Evolutionary conservation across 139 green algal species (phyloP).

Genomic region (Micromonas commoda): DNA sequence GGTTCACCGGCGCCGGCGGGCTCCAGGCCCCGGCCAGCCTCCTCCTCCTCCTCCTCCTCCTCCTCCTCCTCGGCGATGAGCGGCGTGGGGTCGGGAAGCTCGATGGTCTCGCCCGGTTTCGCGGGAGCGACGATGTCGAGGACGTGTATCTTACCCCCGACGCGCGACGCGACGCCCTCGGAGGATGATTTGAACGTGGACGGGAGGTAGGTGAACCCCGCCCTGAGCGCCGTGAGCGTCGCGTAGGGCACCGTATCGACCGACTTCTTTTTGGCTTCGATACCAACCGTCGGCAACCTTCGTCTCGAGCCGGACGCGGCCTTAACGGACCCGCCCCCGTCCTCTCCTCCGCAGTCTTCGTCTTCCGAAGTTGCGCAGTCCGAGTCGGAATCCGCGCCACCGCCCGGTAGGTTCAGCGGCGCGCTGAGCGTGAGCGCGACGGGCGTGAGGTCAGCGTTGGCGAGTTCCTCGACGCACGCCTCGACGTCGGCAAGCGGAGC

Average conservation of each 20-base stretch:
- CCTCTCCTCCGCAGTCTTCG: too few species aligned
- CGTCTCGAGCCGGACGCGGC: background rate
- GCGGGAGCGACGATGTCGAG: conserved; percentile 7
- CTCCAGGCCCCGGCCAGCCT: too few species aligned
- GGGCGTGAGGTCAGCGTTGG: background rate
- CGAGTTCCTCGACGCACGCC: background rate
- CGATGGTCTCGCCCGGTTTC: background rate
- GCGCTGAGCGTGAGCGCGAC: background rate
- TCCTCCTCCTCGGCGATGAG: background rate
- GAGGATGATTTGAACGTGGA: background rate
- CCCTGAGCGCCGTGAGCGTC: background rate
- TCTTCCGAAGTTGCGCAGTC: too few species aligned
- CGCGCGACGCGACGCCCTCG: background rate
- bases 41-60: background rate
- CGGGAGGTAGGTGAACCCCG: background rate
- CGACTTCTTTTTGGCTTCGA: background rate
- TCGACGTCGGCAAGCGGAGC: background rate
- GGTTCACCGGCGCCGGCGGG: too few species aligned
- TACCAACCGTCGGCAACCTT: background rate
- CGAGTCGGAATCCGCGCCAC: too few species aligned
- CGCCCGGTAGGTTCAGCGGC: background rate
- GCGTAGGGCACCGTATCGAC: too few species aligned
- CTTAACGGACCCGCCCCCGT: background rate
- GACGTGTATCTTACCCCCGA: background rate
- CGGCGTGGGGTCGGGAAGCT: background rate